These are phyloP conservation scores for Talaromyces sp. DNA, from an alignment of 2,329 filamentous ascomycete species.

Conservation along the genomic window DNA sequence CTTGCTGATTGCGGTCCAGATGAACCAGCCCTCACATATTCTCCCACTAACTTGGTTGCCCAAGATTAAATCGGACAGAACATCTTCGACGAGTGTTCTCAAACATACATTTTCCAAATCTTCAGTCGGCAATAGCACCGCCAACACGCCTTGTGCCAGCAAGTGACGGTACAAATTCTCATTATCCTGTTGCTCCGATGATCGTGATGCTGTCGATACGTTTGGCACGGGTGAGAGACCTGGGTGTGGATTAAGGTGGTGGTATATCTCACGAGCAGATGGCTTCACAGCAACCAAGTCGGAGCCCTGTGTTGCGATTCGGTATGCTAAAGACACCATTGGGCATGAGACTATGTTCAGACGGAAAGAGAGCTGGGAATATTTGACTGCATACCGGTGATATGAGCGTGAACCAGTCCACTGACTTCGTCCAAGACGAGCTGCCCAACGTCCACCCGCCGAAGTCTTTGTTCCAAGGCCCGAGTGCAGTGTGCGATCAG, in stretches of 20 bases:
- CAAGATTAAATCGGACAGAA: conserved; percentile 85
- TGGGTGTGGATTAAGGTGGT: conserved; percentile 76
- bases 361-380: neutral
- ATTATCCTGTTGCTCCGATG: conserved; percentile 65
- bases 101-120: conserved; percentile 86
- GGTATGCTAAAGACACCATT: conserved; percentile 59
- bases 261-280: conserved; percentile 70
- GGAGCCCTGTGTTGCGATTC: conserved; percentile 60
- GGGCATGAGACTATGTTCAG: conserved; percentile 23
- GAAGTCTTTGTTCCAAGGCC: conserved; percentile 78
- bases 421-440: conserved; percentile 85
- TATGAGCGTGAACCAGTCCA: conserved; percentile 72
- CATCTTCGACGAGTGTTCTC: conserved; percentile 76
- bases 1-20: conserved; percentile 82
- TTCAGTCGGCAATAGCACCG: conserved; percentile 83
- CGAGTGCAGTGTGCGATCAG: conserved; percentile 90
- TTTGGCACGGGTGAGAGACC: conserved; percentile 73
- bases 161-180: conserved; percentile 83
- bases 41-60: conserved; percentile 77
- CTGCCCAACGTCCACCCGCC: conserved; percentile 77
- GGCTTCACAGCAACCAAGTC: conserved; percentile 59
- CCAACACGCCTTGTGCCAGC: conserved; percentile 76
- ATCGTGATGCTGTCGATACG: conserved; percentile 48
- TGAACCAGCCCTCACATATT: conserved; percentile 79
- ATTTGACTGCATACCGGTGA: conserved; percentile 59